phyloP scores from a whole-genome alignment of 495 filamentous ascomycete species.

The Hypoxylon fragiforme region DNA sequence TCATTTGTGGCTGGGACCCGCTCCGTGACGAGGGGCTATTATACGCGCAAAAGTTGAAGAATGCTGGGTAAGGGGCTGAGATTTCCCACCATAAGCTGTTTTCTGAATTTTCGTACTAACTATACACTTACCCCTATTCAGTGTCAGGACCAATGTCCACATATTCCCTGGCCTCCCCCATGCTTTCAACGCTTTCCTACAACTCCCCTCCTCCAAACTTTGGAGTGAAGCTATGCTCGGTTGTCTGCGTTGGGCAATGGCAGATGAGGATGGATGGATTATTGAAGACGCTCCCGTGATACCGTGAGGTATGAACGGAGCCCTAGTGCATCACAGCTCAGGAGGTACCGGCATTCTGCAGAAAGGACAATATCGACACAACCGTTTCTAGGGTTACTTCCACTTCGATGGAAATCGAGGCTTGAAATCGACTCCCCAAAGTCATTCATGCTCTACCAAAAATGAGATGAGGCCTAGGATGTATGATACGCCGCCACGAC shows the following conservation, averaged over 20 bases:
- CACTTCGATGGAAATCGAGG: no score
- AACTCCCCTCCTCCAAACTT: conserved; percentile 22
- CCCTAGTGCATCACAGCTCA: neutral
- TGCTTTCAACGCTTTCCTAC: conserved; percentile 23
- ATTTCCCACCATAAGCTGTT: neutral
- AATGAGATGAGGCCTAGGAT: no score
- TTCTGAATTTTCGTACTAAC: neutral
- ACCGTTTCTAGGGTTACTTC: no score
- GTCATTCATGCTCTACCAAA: no score
- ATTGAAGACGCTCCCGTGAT: conserved; percentile 19
- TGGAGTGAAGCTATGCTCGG: conserved; percentile 32
- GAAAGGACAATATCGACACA: neutral
- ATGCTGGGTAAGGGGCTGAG: conserved; percentile 47
- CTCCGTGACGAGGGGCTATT: conserved; percentile 53
- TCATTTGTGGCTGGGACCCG: conserved; percentile 51
- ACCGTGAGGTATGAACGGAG: conserved; percentile 10
- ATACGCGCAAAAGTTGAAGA: conserved; percentile 48
- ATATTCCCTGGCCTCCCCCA: conserved; percentile 38
- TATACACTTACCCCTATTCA: neutral
- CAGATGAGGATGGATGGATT: conserved; percentile 27
- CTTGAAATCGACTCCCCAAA: no score
- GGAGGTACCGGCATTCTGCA: neutral
- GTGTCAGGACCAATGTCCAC: conserved; percentile 35
- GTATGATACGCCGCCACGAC: no score
- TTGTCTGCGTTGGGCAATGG: conserved; percentile 25